These are phyloP conservation scores for Neonectria neomacrospora DNA, from an alignment of 2,329 filamentous ascomycete species.

Conservation along the genomic window DNA sequence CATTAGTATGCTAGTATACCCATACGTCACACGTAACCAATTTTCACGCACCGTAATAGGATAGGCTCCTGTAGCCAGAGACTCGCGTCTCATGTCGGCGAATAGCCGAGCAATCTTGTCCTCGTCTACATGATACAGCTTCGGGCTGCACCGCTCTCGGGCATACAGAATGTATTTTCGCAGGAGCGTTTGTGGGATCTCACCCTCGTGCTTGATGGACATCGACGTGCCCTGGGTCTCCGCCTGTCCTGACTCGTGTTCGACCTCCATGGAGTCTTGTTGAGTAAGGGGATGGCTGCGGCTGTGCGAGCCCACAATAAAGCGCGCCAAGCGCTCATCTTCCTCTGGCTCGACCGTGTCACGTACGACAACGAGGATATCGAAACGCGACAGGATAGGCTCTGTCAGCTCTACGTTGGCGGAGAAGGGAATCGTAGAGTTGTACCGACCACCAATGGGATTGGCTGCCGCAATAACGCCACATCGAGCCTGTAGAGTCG, in stretches of 20 bases:
- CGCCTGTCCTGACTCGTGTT: conserved; percentile 62
- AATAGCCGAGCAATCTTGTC: conserved; percentile 96
- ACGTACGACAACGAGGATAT: conserved; percentile 94
- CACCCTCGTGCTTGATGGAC: conserved; percentile 60
- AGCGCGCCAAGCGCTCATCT: conserved; percentile 91
- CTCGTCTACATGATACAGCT: conserved; percentile 96
- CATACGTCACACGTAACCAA: not conserved
- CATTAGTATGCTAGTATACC: conserved; percentile 29
- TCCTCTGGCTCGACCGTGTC: conserved; percentile 93
- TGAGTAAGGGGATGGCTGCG: conserved; percentile 81
- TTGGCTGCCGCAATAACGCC: conserved; percentile 97
- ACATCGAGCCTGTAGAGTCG: conserved; percentile 93
- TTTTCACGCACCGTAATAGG: conserved; percentile 87
- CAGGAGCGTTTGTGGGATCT: conserved; percentile 90
- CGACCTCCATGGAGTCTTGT: conserved; percentile 70
- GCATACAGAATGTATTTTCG: conserved; percentile 98
- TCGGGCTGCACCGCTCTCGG: conserved; percentile 86
- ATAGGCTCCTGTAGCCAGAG: conserved; percentile 92
- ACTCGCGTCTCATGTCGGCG: conserved; percentile 95
- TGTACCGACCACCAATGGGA: conserved; percentile 95
- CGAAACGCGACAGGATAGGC: conserved; percentile 96
- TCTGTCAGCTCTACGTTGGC: conserved; percentile 97
- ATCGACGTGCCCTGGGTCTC: conserved; percentile 49
- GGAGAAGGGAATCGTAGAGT: conserved; percentile 94
- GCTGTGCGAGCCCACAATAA: conserved; percentile 94